phyloP scores from a whole-genome alignment of 441 rosid genomes.

The Hypseocharis bilobata region DNA sequence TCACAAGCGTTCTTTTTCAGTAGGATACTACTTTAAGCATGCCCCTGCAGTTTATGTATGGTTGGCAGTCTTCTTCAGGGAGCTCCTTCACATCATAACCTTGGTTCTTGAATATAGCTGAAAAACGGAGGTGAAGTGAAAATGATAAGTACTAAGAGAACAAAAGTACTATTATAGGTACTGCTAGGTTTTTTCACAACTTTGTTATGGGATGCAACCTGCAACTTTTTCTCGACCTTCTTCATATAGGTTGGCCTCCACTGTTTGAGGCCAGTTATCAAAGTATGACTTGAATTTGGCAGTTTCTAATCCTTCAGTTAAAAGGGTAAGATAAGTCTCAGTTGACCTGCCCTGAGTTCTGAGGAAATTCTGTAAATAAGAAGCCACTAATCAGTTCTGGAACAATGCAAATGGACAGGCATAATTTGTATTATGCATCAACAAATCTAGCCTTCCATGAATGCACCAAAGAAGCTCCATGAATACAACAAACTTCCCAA shows the following conservation, averaged over 20 bases:
- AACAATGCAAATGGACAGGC: constrained; percentile 6
- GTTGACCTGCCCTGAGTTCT: constrained; percentile 41
- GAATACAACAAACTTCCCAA: background rate
- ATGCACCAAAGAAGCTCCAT: background rate
- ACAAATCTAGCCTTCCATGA: constrained; percentile 3
- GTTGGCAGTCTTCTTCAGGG: constrained; percentile 54
- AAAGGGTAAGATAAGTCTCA: constrained; percentile 38
- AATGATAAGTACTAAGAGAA: background rate
- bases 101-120: constrained; percentile 56
- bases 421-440: constrained; percentile 6
- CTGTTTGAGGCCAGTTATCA: constrained; percentile 58
- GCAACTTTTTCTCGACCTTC: constrained; percentile 94
- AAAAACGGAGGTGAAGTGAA: constrained; percentile 17
- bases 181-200: background rate
- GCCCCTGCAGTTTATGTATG: constrained; percentile 63
- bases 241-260: constrained; percentile 55
- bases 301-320: constrained; percentile 77
- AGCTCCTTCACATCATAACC: constrained; percentile 79
- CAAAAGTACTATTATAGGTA: background rate
- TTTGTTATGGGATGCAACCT: constrained; percentile 32
- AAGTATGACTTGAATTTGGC: constrained; percentile 60
- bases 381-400: constrained; percentile 17
- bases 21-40: constrained; percentile 44
- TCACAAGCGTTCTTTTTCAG: constrained; percentile 7
- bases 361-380: constrained; percentile 36